Base-by-base conservation (phyloP, 2,329 filamentous ascomycete species). In the Xylariales sp. region DNA sequence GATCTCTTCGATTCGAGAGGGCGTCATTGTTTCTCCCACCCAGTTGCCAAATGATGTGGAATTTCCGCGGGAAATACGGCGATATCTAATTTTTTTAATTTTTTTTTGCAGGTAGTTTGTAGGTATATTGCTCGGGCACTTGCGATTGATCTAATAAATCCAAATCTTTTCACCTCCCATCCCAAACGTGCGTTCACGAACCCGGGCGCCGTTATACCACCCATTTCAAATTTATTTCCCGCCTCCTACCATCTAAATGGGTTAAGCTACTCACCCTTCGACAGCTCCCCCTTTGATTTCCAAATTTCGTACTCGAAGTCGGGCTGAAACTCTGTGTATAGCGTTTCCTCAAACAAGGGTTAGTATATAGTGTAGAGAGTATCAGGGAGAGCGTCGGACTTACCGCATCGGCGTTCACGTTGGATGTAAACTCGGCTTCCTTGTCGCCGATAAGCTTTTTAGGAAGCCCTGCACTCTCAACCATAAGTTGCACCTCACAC, bases 401-500 rank as follows among this genome's bases (percentile, higher is more conserved):
- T 16, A 56, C 41, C 8, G 53, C 12, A 14, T 45, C 53, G 32
- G 41, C 41, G 10, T 45, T 56, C 9, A 56, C 53, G 9, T 23
- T 43, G 16, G 41, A 56, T 28, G 64, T 71, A 34, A 66, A 71
- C 50, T n/a, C 57, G 9, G 69, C 69, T 39, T 71, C 69, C 36
- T 71, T 61, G 23, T 69, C 64, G 9, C 48, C 49, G 10, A 71
- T 64, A 7, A 59, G 30, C 34, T 36, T 66, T 61, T 71, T 71
- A 16, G 36, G 49, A 28, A 71, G 48, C 4, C 63, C 62, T 10
- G 87, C 87, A 0, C 86, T 85, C 75, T 90, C 88, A 9, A 85
- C 84, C 69, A 83, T 77, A 39, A 90, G 76, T 74, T 90, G 88
- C 8, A 87, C 81, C 67, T 87, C 80, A 72, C 88, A 90, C 28